phyloP scores from a whole-genome alignment of 2,329 filamentous ascomycete genomes.

The Aureobasidium sp. region DNA sequence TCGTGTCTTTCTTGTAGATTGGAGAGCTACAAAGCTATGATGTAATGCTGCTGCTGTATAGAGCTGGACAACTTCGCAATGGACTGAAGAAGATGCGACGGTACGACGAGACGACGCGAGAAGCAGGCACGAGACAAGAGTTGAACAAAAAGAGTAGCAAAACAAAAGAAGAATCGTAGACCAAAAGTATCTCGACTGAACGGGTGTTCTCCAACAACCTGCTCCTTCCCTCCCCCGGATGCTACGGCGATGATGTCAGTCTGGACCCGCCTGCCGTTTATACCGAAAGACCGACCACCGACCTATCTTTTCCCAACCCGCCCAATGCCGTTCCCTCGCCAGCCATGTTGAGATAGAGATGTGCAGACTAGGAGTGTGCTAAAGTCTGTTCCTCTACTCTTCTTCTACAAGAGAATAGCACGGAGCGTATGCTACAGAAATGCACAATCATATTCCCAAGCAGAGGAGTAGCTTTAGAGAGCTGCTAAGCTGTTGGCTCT shows the following conservation, averaged over 20 bases:
- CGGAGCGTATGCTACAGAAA: background rate
- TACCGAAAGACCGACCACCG: background rate
- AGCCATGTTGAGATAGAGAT: background rate
- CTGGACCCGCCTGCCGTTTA: background rate
- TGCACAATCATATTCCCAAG: background rate
- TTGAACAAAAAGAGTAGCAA: background rate
- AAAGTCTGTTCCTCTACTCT: too few species aligned
- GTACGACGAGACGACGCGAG: background rate
- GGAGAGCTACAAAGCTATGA: background rate
- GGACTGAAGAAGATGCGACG: background rate
- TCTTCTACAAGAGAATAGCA: too few species aligned
- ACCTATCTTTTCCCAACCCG: conserved; percentile 3
- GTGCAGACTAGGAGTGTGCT: background rate
- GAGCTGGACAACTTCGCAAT: background rate
- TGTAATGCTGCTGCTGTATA: background rate
- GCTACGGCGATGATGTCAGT: conserved; percentile 7
- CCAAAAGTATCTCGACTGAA: background rate
- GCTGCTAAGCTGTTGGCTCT: background rate
- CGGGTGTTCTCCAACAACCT: background rate
- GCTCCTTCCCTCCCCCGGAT: background rate
- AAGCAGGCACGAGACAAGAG: background rate
- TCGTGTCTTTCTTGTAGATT: background rate
- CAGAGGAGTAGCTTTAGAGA: background rate
- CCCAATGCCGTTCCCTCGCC: background rate
- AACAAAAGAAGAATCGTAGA: background rate